phyloP scores from a whole-genome alignment of 1,284 basidiomycete species.

The Papiliotrema fonsecae region DNA sequence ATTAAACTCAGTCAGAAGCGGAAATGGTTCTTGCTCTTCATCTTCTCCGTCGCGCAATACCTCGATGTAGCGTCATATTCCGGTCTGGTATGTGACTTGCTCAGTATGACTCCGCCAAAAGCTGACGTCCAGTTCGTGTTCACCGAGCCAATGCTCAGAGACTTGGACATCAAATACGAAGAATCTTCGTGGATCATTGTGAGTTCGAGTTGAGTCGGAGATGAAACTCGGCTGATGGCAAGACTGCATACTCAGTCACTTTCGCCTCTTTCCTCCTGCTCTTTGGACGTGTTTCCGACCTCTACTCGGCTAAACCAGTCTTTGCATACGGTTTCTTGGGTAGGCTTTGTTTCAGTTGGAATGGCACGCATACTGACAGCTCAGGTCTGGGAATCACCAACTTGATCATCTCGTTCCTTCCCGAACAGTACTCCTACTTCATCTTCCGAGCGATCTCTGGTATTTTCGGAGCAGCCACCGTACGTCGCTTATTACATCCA shows the following conservation, averaged over 20 bases:
- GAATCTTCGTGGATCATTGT: constrained; percentile 6
- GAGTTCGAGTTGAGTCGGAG: too few relatives aligned
- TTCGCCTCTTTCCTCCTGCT: constrained; percentile 38
- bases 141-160: background rate
- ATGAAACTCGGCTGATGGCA: background rate
- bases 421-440: constrained; percentile 31
- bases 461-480: constrained; percentile 23
- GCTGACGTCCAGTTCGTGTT: background rate
- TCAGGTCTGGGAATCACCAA: constrained; percentile 14
- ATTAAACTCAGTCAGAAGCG: constrained; percentile 18
- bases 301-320: constrained; percentile 34
- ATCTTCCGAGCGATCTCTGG: constrained; percentile 33
- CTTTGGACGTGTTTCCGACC: constrained; percentile 38
- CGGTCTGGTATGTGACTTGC: background rate
- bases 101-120: background rate
- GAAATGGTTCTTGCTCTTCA: constrained; percentile 27
- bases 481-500: background rate
- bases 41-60: constrained; percentile 20
- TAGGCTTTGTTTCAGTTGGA: constrained; percentile 14
- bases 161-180: constrained; percentile 5
- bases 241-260: constrained; percentile 37
- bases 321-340: constrained; percentile 28
- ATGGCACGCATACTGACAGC: background rate
- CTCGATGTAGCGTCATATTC: constrained; percentile 8
- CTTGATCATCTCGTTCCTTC: constrained; percentile 33